A percentile compares a stretch with the other conserved stretches of the same genome.
These are phyloP conservation scores for Lineolata rhizophorae DNA, from an alignment of 495 filamentous ascomycete species.

Conservation along the genomic window DNA sequence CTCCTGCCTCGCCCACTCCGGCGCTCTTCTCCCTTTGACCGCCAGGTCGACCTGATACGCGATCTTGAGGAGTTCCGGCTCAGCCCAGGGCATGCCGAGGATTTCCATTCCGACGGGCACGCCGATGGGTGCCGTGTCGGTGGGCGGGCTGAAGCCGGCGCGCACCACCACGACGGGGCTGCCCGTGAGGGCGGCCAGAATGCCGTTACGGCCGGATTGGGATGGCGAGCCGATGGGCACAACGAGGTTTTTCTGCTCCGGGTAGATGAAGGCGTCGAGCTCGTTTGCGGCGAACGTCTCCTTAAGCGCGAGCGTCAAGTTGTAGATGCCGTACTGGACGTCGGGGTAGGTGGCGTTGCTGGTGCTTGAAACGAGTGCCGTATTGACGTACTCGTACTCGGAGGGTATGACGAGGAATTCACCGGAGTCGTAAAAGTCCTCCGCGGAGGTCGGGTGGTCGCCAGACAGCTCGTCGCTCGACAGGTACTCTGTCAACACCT, in stretches of 20 bases:
- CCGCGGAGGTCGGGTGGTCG: conserved; percentile 19
- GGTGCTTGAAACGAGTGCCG: conserved; percentile 25
- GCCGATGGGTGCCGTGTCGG: conserved; percentile 26
- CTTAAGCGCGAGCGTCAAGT: conserved; percentile 24
- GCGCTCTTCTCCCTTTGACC: conserved; percentile 23
- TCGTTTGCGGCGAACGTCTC: conserved; percentile 24
- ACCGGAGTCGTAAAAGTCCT: conserved; percentile 20
- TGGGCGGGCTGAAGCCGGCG: conserved; percentile 24
- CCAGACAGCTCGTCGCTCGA: conserved; percentile 13
- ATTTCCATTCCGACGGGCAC: conserved; percentile 45
- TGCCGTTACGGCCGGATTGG: conserved; percentile 39
- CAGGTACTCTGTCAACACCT: conserved; percentile 27
- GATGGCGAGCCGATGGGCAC: conserved; percentile 30
- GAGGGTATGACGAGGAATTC: conserved; percentile 33
- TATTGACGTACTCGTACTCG: conserved; percentile 29
- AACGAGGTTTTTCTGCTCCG: conserved; percentile 41
- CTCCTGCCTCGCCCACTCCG: conserved; percentile 17
- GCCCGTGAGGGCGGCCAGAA: conserved; percentile 40
- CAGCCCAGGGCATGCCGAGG: conserved; percentile 29
- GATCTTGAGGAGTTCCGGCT: conserved; percentile 30
- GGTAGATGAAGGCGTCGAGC: conserved; percentile 40
- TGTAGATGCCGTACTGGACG: conserved; percentile 21
- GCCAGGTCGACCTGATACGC: conserved; percentile 22
- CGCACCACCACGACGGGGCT: conserved; percentile 40
- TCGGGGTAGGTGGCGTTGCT: conserved; percentile 22